Evolutionary conservation across 768 basidiomycete genomes (phyloP).

Genomic region (Lanmaoa rubissima): DNA sequence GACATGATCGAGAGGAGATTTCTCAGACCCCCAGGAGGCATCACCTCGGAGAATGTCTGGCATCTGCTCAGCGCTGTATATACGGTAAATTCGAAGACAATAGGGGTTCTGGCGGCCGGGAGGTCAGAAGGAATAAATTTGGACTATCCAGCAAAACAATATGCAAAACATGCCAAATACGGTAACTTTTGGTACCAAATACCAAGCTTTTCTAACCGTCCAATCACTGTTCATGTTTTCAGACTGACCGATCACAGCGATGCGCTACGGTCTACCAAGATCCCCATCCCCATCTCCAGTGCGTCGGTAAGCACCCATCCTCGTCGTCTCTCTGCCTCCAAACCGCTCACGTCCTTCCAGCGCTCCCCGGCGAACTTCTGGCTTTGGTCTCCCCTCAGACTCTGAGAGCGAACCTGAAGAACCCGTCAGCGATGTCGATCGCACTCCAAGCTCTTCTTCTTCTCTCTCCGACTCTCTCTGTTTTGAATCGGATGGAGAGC

Average conservation of each 20-base stretch:
- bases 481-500: constrained; percentile 45
- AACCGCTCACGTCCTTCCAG: constrained; percentile 6
- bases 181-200: not conserved
- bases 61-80: no score
- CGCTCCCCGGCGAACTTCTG: constrained; percentile 40
- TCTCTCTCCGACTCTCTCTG: constrained; percentile 41
- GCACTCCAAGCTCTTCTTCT: constrained; percentile 29
- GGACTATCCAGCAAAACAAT: not conserved
- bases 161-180: not conserved
- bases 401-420: constrained; percentile 38
- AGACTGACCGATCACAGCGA: constrained; percentile 21
- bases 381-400: constrained; percentile 55
- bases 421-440: constrained; percentile 39
- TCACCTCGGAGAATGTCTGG: no score
- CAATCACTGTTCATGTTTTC: not conserved
- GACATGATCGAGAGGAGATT: not conserved
- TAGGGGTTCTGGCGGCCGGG: no score
- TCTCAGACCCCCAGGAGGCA: not conserved
- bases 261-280: constrained; percentile 57
- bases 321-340: constrained; percentile 9
- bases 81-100: not conserved
- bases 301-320: constrained; percentile 31
- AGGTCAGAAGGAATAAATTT: no score
- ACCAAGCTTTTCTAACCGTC: not conserved
- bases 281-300: constrained; percentile 50